A percentile compares a stretch with the other conserved stretches of the same genome.
These are phyloP conservation scores for Symbiodinium natans DNA, from an alignment of 73 alveolate species.

Conservation along the genomic window DNA sequence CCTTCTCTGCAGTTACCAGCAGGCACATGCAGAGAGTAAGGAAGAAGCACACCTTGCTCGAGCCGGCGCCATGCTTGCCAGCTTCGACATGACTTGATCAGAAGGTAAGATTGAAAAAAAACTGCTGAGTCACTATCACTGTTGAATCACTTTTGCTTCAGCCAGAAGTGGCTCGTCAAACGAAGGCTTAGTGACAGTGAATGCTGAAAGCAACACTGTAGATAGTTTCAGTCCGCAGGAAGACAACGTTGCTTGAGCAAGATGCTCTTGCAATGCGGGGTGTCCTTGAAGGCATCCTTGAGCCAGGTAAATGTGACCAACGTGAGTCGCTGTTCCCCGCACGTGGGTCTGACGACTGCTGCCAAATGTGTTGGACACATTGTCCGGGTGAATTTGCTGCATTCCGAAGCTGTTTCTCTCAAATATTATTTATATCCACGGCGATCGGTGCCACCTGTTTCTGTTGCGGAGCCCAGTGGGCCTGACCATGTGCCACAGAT, in stretches of 20 bases:
- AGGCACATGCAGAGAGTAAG: not conserved
- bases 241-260: not conserved
- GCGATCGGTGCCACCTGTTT: not conserved
- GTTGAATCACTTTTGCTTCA: too few species aligned
- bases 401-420: not conserved
- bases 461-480: not conserved
- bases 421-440: not conserved
- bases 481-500: too few species aligned
- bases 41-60: not conserved
- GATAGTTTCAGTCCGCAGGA: not conserved
- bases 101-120: too few species aligned
- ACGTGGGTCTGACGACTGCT: too few species aligned
- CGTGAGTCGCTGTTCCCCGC: too few species aligned
- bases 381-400: not conserved
- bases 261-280: not conserved
- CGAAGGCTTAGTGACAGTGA: too few species aligned
- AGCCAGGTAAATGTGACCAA: too few species aligned
- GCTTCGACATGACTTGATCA: not conserved
- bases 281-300: too few species aligned
- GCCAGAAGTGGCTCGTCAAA: too few species aligned
- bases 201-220: not conserved
- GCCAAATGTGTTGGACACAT: too few species aligned
- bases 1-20: not conserved
- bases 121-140: too few species aligned
- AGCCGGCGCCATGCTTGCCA: not conserved